Conservation (phyloP, 169 alveolate species). For the Plasmodium gaboni region DNA sequence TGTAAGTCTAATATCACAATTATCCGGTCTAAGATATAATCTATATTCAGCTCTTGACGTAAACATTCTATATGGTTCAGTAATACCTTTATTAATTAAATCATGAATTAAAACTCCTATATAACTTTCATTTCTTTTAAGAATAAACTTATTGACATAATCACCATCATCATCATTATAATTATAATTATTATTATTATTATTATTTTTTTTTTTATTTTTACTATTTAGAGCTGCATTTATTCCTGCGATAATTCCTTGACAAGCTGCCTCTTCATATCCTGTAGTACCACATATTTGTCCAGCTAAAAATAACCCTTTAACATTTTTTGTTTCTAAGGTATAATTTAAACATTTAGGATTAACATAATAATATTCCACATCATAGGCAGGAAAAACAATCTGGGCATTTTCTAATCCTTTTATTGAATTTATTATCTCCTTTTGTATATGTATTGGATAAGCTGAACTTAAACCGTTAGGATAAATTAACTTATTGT, state of each 20-base stretch:
- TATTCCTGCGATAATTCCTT: constrained; percentile 94
- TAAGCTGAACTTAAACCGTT: constrained; percentile 93
- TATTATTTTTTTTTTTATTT: constrained; percentile 1
- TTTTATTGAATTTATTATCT: constrained; percentile 77
- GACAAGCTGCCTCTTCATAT: constrained; percentile 95
- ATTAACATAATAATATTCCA: constrained; percentile 91
- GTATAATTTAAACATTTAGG: constrained; percentile 87
- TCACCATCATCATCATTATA: too few relatives aligned
- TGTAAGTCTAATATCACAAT: constrained; percentile 89
- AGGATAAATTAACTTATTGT: constrained; percentile 89
- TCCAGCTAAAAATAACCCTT: constrained; percentile 91
- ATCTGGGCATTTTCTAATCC: constrained; percentile 90
- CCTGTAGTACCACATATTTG: constrained; percentile 96
- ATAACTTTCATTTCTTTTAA: constrained; percentile 88
- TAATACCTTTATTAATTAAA: constrained; percentile 89
- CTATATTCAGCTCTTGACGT: constrained; percentile 93
- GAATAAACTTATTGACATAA: constrained; percentile 67
- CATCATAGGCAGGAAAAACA: constrained; percentile 91
- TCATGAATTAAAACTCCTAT: constrained; percentile 94
- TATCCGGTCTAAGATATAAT: constrained; percentile 88
- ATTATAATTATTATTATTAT: neutral
- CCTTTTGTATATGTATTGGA: constrained; percentile 88
- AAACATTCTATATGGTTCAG: constrained; percentile 94
- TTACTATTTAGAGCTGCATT: constrained; percentile 90
- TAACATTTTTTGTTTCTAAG: constrained; percentile 86